Evolutionary conservation across 2,329 filamentous ascomycete species (phyloP).

Genomic region (Bipolaris gigantea): DNA sequence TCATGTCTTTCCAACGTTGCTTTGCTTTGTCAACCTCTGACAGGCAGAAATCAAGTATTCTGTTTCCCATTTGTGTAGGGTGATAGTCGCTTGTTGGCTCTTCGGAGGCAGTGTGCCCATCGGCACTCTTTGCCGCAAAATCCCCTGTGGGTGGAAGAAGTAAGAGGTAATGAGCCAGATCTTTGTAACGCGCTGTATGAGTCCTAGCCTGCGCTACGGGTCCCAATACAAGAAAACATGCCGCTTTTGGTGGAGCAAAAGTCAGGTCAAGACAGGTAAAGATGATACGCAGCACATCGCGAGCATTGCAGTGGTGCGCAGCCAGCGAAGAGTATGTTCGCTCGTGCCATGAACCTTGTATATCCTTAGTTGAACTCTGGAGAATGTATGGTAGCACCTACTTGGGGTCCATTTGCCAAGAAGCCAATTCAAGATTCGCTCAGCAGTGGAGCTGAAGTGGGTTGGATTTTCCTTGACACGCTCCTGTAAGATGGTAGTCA

Average conservation of each 20-base stretch:
- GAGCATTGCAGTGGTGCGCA: slow-evolving; percentile 64
- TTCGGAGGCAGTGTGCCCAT: slow-evolving; percentile 2
- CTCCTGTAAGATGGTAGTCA: slow-evolving; percentile 68
- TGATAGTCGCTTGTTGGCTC: slow-evolving; percentile 21
- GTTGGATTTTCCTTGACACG: slow-evolving; percentile 70
- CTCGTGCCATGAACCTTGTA: slow-evolving; percentile 57
- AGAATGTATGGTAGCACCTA: slow-evolving; percentile 48
- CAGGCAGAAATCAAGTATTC: slow-evolving; percentile 51
- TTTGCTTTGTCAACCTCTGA: slow-evolving; percentile 51
- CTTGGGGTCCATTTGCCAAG: slow-evolving; percentile 81
- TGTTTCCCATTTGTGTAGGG: slow-evolving; percentile 27
- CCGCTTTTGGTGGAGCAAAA: slow-evolving; percentile 23
- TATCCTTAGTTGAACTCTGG: slow-evolving; percentile 14
- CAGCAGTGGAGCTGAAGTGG: slow-evolving; percentile 67
- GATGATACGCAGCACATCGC: slow-evolving; percentile 70
- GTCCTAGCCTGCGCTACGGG: slow-evolving; percentile 50
- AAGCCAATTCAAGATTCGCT: slow-evolving; percentile 78
- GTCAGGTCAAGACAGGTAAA: slow-evolving; percentile 65
- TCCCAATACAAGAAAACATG: slow-evolving; percentile 44
- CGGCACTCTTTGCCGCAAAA: slow-evolving; percentile 7
- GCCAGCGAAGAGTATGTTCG: slow-evolving; percentile 66
- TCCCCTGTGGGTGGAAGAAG: slow-evolving; percentile 31
- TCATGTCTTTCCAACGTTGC: slow-evolving; percentile 50
- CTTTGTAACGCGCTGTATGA: slow-evolving; percentile 44
- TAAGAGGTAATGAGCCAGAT: slow-evolving; percentile 55